Evolutionary conservation across 2,329 filamentous ascomycete species (phyloP), one percentile per base, ranked within the genome.

Genomic region (Pseudogymnoascus sp.): DNA sequence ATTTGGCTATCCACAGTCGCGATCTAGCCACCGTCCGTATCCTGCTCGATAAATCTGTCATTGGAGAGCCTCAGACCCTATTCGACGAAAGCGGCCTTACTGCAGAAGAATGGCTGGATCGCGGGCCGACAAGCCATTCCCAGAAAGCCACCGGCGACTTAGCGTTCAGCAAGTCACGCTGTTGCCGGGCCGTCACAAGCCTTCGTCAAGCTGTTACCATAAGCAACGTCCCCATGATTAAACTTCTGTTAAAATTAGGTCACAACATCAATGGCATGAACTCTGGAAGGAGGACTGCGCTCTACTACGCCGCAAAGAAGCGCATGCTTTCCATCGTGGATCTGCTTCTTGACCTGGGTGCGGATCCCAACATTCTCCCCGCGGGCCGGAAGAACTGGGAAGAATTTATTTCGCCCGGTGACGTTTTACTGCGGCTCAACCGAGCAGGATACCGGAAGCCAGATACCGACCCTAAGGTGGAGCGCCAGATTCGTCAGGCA

Each of bases 161-260:
- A 64, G 70, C 70, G 29, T 70, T 71, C 60, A 46, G 63, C 66
- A 71, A 71, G 63, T 71, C 70, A 62, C 70, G 70, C 64, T 71
- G 70, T 66, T 71, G 70, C 64, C 56, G 68, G 62, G 68, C 70
- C 7, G 67, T 68, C 63, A 70, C 70, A 66, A 60, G 63, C 21
- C 37, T 70, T 35, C 69, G 70, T 13, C 67, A 68, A 59, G 70
- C 69, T 68, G 69, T 69, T 61, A 61, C 40, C 60, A 66, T 42
- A 61, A 63, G 64, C 66, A 70, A 65, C 64, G 62, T 67, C 44
- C 65, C 64, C 56, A 65, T 69, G 56, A 65, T 66, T 59, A 68
- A 69, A 63, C 63, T 71, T 26, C 62, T 72, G 5, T 44, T 71
- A 29, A 67, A 65, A 62, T 64, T 66, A 50, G 69, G 68, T 31